Evolutionary conservation across 2,329 filamentous ascomycete genomes (phyloP), one percentile per base, ranked within the genome.

Genomic region (Podosphaera fusca): DNA sequence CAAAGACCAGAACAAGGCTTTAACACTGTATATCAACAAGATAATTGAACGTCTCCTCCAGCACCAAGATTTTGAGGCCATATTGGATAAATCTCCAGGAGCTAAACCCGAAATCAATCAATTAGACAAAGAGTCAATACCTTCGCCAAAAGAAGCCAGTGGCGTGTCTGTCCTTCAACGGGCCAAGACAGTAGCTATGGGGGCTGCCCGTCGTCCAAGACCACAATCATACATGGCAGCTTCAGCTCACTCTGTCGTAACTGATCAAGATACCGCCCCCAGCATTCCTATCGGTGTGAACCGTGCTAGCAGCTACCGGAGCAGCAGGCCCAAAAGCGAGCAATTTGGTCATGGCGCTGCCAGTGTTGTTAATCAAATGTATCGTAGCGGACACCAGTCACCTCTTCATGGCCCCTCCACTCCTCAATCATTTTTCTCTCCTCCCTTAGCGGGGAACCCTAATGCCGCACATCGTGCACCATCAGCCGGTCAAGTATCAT

Each of bases 21-120:
- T 98, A 64, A 94, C 88, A 31, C 75, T 96, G 62, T 98, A 98
- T 73, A 95, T 98, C 74, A 95, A 96, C 78, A 94, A 92, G 73
- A 96, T 98, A 69, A 95, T 98, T 68, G 92, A 92, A 69, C 85
- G 92, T 58, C 79, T 98, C 50, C 77, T 98, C 60, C 85, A 94
- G 67, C 86, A 95, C 70, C 85, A 94, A 66, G 89, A 94, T 63
- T 96, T 95, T 63, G 90, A 98, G 71, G 82, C 87, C 60, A 94
- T 96, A 59, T 75, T 95, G 46, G 87, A 94, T 67, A 85, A 87
- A 69, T 85, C 84, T 7, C 79, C 79, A 55, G 79, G 83, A 57
- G 72, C 74, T 61, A 80, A 81, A 67, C 69, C 64, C 9, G 61
- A 61, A 58, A 55, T 58, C 59, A 65, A 57, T 14, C 65, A 65